Percentiles rank a stretch among this genome's conserved stretches.
These are phyloP conservation scores for Ogataea polymorpha DNA, from an alignment of 805 yeast species.

Conservation along the genomic window DNA sequence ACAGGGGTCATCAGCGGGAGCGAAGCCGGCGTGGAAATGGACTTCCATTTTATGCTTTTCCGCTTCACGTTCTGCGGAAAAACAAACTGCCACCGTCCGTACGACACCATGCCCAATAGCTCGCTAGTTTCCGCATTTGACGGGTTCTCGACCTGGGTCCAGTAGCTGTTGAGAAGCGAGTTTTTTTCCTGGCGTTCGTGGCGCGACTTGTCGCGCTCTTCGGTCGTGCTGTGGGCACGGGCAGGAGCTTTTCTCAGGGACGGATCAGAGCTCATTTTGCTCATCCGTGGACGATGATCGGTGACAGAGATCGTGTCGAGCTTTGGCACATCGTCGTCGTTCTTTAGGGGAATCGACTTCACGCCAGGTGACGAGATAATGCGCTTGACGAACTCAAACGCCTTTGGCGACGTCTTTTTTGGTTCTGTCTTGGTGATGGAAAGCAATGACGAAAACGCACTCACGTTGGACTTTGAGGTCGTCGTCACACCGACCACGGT, in stretches of 20 bases:
- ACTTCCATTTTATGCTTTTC: slow-evolving; percentile 83
- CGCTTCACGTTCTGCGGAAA: slow-evolving; percentile 71
- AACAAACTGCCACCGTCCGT: slow-evolving; percentile 89
- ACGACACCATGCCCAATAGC: slow-evolving; percentile 53
- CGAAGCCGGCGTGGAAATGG: slow-evolving; percentile 90
- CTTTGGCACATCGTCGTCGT: slow-evolving; percentile 20
- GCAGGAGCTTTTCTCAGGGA: background rate
- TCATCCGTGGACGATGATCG: background rate
- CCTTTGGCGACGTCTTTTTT: slow-evolving; percentile 20
- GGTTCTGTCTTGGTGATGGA: slow-evolving; percentile 31
- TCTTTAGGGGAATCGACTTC: slow-evolving; percentile 9
- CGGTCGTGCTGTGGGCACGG: slow-evolving; percentile 6
- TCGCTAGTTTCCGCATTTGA: slow-evolving; percentile 61
- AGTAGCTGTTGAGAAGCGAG: slow-evolving; percentile 34
- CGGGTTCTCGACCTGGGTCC: slow-evolving; percentile 75
- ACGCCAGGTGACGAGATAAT: slow-evolving; percentile 31
- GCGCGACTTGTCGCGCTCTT: slow-evolving; percentile 6
- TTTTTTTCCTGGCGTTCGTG: slow-evolving; percentile 5
- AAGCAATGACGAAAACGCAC: slow-evolving; percentile 38
- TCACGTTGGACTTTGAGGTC: slow-evolving; percentile 34
- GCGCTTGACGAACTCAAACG: slow-evolving; percentile 31
- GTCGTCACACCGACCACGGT: slow-evolving; percentile 35
- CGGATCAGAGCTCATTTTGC: slow-evolving; percentile 7
- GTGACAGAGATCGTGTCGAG: slow-evolving; percentile 13
- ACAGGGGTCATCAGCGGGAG: slow-evolving; percentile 77